Evolutionary conservation across 257 asterid species (phyloP), one percentile per base, ranked within the genome.

Genomic region (Forsythia suspensa): DNA sequence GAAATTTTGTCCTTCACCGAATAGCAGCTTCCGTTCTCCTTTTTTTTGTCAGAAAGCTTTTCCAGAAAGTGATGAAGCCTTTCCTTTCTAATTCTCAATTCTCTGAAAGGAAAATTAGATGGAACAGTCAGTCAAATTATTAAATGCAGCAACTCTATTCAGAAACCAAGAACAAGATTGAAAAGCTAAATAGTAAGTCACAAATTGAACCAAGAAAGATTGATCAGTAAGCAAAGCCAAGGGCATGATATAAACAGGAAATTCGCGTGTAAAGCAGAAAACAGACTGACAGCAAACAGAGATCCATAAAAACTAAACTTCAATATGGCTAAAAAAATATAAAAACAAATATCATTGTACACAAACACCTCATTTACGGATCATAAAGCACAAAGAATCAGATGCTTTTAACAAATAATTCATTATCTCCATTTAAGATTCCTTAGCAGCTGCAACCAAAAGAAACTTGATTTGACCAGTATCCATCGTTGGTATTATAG

Each of bases 21-120:
- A 82, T 84, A 69, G 92, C 90, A 80, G 90, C 80, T 86, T 80
- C 70, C 81, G 86, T 86, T 82, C 82, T 82, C 82, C 75, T 76
- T 88, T 77, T 77, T 84, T 81, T 69, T 38, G 61, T 82, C 84
- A 69, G 80, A 78, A 85, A 85, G 79, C 74, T 79, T 85, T 76
- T 85, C 76, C 80, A 84, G 76, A 70, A 77, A 73, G 81, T 77
- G 66, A 65, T 80, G 68, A 72, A 75, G 84, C 82, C 86, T 76
- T 78, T 52, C 86, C 85, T 79, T 84, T 75, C 76, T 36, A 79
- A 77, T 59, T 75, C 77, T 73, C 69, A 74, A 73, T 69, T 77
- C 83, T 76, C 73, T 72, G 82, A 86, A 81, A 84, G 80, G 67
- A 74, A 68, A 76, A 78, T 52, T 40, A 67, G 57, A 82, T 76